These are phyloP conservation scores for Termitomyces sp. DNA, from an alignment of 768 basidiomycete species.

Conservation along the genomic window DNA sequence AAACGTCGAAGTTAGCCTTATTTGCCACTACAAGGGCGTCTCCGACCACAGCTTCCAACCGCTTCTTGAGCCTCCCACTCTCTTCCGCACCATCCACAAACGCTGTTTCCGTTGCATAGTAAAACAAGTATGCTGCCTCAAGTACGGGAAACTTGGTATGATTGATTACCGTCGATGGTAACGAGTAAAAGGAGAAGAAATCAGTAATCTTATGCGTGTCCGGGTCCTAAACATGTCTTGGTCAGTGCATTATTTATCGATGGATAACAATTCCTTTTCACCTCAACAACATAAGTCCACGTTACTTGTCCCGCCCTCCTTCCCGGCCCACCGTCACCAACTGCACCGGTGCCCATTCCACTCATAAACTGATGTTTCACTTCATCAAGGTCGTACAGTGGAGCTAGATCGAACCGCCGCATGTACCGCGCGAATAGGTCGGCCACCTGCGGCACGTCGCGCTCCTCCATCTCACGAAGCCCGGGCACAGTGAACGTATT, in stretches of 20 bases:
- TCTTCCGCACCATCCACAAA: conserved; percentile 60
- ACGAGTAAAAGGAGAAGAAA: conserved; percentile 94
- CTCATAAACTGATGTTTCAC: conserved; percentile 84
- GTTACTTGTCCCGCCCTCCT: conserved; percentile 80
- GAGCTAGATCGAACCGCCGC: conserved; percentile 81
- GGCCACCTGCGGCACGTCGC: conserved; percentile 67
- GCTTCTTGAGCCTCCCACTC: conserved; percentile 58
- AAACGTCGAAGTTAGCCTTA: conserved; percentile 88
- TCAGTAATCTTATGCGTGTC: conserved; percentile 84
- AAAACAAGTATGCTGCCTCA: conserved; percentile 93
- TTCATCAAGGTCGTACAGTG: conserved; percentile 73
- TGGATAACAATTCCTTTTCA: conserved; percentile 44
- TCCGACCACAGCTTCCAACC: conserved; percentile 66
- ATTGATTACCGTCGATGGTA: conserved; percentile 90
- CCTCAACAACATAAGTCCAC: conserved; percentile 97
- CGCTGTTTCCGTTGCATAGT: conserved; percentile 84
- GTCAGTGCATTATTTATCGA: background rate
- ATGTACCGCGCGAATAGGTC: conserved; percentile 76
- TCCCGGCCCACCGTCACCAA: conserved; percentile 44
- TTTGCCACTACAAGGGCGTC: conserved; percentile 84
- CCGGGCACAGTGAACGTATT: conserved; percentile 49
- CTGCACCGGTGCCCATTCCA: conserved; percentile 63
- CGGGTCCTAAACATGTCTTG: conserved; percentile 55
- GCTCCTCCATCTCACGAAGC: conserved; percentile 84
- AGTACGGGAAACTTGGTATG: conserved; percentile 67